Base-by-base conservation (phyloP, 768 basidiomycete genomes). In the Crepidotus variabilis region DNA sequence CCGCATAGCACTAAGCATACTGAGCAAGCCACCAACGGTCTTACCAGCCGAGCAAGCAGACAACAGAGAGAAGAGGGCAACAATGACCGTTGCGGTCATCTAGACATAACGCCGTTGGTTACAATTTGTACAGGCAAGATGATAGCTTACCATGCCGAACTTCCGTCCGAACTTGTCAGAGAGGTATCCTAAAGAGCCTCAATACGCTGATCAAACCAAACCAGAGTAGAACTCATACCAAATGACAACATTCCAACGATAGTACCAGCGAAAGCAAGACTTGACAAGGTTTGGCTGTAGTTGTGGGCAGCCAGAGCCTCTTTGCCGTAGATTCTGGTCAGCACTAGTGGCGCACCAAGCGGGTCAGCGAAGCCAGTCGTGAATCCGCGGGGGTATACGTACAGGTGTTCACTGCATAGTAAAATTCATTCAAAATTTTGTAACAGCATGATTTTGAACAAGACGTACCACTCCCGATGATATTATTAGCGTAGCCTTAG, bases 81-180 rank as follows among this genome's bases (percentile, higher is more conserved):
- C 90, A 60, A 95, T 94, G 23, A 76, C 86, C 1, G 92, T 85
- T 3, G 93, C 92, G 22, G 82, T 63, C 85, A 93, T 90, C 90
- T 90, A 55, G 10, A 23, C 60, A 50, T 63, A 53, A 50, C 23
- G 32, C 46, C 23, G 47, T 33, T 33, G 50, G 28, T 32, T 21
- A 9, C 28, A 16, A 23, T 20, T 23, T 13, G 21, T 14, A 50
- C 9, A 18, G 51, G 20, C 23, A 20, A 16, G n/a, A 65, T 77
- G 51, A 28, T 8, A 28, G 8, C 28, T 28, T 56, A 88, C 87
- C 92, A 94, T 94, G 61, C 92, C 92, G 62, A 87, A 88, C 65
- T 94, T 95, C 50, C 88, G 81, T 11, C 94, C 93, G 59, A 94
- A 63, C 69, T 90, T 92, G 69, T 95, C 94, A 16, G 89, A 90